Evolutionary conservation across 1,284 basidiomycete genomes (phyloP).

Genomic region (Moniliophthora roreri): DNA sequence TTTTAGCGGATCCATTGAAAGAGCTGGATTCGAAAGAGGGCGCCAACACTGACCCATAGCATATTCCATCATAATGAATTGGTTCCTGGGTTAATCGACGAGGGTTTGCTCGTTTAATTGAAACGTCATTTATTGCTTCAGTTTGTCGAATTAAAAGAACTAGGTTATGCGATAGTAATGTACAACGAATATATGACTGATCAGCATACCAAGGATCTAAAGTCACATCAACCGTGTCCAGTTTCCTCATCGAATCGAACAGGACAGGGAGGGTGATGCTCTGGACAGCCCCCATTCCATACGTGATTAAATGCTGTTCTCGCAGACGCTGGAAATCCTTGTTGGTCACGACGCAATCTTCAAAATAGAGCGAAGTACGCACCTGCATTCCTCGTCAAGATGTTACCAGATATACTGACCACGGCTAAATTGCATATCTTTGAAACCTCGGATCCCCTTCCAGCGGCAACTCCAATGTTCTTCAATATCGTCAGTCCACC

Average conservation of each 20-base stretch:
- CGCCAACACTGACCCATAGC: too few relatives aligned
- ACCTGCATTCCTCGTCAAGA: neutral
- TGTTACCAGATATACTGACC: conserved; percentile 1
- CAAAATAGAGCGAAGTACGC: neutral
- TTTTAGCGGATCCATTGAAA: too few relatives aligned
- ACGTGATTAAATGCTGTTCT: neutral
- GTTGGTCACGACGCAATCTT: neutral
- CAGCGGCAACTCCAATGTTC: neutral
- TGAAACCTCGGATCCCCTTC: neutral
- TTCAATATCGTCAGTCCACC: conserved; percentile 25
- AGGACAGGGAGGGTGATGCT: conserved; percentile 1
- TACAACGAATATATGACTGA: too few relatives aligned
- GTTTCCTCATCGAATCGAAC: neutral
- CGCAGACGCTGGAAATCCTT: neutral
- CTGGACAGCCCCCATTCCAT: neutral
- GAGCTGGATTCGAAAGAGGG: too few relatives aligned
- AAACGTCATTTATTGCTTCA: too few relatives aligned
- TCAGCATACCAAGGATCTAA: too few relatives aligned
- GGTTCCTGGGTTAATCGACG: too few relatives aligned
- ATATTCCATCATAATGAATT: too few relatives aligned
- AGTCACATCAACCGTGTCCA: neutral
- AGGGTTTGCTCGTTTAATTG: too few relatives aligned
- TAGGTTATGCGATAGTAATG: too few relatives aligned
- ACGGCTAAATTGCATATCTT: neutral
- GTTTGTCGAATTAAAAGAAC: too few relatives aligned